Evolutionary conservation across 768 basidiomycete genomes (phyloP), one percentile per base, ranked within the genome.

Genomic region (Mrakia gelida): DNA sequence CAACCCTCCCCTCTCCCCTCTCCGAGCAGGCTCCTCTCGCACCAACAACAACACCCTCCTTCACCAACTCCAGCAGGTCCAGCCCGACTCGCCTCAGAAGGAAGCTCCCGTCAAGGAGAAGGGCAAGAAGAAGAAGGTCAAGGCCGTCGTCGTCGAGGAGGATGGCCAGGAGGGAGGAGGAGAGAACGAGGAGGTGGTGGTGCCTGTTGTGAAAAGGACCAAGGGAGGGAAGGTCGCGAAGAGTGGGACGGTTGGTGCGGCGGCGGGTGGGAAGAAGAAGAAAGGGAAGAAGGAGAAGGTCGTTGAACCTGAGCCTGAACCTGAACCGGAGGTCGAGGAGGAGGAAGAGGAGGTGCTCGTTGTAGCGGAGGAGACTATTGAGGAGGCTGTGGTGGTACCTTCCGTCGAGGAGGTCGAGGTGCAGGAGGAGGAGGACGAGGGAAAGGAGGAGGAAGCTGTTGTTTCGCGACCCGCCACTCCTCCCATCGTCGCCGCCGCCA

Each of bases 241-340:
- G 43, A 10, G 32, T 23, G 38, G 38, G 34, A 38, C 34, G 23
- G 68, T 21, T 3, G 23, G 15, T 34, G 38, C 32, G 15, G 45
- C 32, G 2, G 45, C 11, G n/a, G 34, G 65, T 43, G 68, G 38
- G 23, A 45, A 45, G 41, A 71, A 71, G 68, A 41, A 71, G 65
- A 67, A 67, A 30, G 32, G 32, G 32, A 72, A 72, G 43, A 72
- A 72, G 71, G 67, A 26, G 3, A 70, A 41, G 67, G 67, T 70
- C 21, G 67, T 38, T 6, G 34, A 65, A 30, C 30, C 30, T n/a
- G 62, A 28, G 62, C 28, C 32, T 11, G 67, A 41, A n/a, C 21
- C 38, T 4, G 41, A 41, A n/a, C 21, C 38, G 0, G 41, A 52
- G 71, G n/a, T 72, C 28, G 54, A 59, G 18, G 72, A 73, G 30